phyloP scores from a whole-genome alignment of 2,329 filamentous ascomycete genomes.

The Aureobasidium zeae region DNA sequence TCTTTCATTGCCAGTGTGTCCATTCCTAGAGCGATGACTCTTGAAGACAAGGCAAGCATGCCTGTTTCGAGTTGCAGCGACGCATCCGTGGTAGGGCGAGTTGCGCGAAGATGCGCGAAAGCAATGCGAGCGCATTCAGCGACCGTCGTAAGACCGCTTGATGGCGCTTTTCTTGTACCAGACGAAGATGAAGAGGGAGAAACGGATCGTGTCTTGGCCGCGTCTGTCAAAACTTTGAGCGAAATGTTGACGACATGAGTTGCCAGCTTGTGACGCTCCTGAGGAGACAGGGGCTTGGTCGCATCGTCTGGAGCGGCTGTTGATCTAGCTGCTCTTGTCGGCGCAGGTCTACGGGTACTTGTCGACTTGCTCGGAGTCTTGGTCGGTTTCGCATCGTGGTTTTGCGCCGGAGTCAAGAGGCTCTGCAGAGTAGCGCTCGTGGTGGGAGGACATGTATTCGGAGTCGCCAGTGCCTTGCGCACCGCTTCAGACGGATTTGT shows the following conservation, averaged over 20 bases:
- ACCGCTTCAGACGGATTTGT: constrained; percentile 6
- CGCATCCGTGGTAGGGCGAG: constrained; percentile 35
- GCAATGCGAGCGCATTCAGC: constrained; percentile 62
- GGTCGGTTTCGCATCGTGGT: neutral
- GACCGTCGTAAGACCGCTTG: neutral
- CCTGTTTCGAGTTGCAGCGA: constrained; percentile 63
- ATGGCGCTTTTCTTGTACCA: neutral
- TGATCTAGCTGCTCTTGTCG: neutral
- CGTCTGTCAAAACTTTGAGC: constrained; percentile 60
- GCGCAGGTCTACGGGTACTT: neutral
- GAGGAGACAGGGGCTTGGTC: constrained; percentile 37
- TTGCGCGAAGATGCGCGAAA: constrained; percentile 54
- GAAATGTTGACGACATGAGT: constrained; percentile 64
- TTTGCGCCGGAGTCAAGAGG: neutral
- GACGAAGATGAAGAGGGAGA: neutral
- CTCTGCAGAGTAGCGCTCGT: constrained; percentile 6
- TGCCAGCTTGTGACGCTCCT: constrained; percentile 58
- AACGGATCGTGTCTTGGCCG: constrained; percentile 40
- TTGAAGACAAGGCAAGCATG: constrained; percentile 59
- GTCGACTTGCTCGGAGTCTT: constrained; percentile 2
- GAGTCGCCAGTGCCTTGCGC: constrained; percentile 8
- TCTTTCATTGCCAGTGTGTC: constrained; percentile 63
- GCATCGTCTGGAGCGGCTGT: constrained; percentile 19
- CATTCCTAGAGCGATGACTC: constrained; percentile 54
- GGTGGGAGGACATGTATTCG: constrained; percentile 1